Base-by-base conservation (phyloP, 306 rosid genomes). In the Vigna radiata region DNA sequence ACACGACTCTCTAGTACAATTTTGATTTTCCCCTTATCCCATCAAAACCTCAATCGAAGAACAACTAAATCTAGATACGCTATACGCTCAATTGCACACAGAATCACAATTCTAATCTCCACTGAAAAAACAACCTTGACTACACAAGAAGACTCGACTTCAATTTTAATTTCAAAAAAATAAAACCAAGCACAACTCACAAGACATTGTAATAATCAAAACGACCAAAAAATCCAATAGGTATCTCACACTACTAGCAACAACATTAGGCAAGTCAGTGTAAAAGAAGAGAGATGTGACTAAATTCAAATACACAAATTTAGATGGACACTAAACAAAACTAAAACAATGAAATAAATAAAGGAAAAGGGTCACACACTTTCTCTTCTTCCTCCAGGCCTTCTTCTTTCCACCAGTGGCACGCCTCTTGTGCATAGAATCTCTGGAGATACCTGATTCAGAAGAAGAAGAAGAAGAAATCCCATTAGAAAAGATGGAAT, bases 341-440 rank as follows among this genome's bases (percentile, higher is more conserved):
- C 0, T 1, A 12, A 17, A 21, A 44, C 2, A 16, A 27, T 27
- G 2, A 60, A 33, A 43, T 1, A 64, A 64, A 37, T n/a, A 36
- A 25, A 37, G 2, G 6, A 14, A 50, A 46, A 21, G 2, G 11
- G 3, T 43, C 18, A 13, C 46, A 1, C 36, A 86, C 90, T 86
- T 86, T 67, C 90, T 48, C 86, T 86, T 86, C 79, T 86, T 86
- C 64, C 90, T 86, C 87, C 90, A 86, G 7, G 87, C 88, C 79
- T 85, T 87, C 83, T 85, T 87, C 83, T 84, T 85, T 82, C 91
- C 91, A 68, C 91, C 91, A 27, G 91, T 86, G 64, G 85, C 87
- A 25, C 87, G 85, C 74, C 85, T 84, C 44, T 84, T 84, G 78
- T 84, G 87, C 87, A 84, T 84, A 17, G 91, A 87, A 71, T 87